Conservation (phyloP, 441 rosid species). For the Croton laevigatus region DNA sequence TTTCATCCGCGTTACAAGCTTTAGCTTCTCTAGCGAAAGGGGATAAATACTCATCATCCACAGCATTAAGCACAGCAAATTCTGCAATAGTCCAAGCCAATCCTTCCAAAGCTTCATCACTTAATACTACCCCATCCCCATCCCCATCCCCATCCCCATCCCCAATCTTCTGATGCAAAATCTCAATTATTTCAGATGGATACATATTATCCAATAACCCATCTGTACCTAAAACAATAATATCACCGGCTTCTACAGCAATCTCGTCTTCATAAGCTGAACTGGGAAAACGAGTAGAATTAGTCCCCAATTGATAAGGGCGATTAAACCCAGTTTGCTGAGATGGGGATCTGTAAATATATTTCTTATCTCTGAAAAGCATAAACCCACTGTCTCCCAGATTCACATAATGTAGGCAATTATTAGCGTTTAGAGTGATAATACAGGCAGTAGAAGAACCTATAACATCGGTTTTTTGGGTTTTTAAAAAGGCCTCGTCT, state of each 20-base stretch:
- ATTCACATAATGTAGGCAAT: slow-evolving; percentile 12
- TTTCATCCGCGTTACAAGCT: too few relatives aligned
- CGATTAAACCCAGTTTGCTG: slow-evolving; percentile 27
- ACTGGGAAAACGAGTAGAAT: background rate
- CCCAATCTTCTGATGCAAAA: background rate
- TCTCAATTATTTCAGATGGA: slow-evolving; percentile 2
- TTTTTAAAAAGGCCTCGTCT: background rate
- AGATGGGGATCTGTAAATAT: slow-evolving; percentile 19
- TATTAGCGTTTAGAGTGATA: background rate
- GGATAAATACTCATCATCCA: background rate
- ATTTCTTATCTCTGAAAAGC: slow-evolving; percentile 16
- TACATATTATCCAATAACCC: slow-evolving; percentile 21
- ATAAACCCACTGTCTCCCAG: slow-evolving; percentile 37
- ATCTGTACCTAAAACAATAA: slow-evolving; percentile 16
- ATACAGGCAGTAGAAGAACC: slow-evolving; percentile 27
- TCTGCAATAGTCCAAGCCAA: slow-evolving; percentile 10
- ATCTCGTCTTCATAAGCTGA: slow-evolving; percentile 4
- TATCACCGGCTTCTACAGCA: slow-evolving; percentile 20
- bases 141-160: too few relatives aligned
- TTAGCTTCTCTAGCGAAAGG: slow-evolving; percentile 9
- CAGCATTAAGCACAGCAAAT: slow-evolving; percentile 7
- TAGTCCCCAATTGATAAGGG: slow-evolving; percentile 26
- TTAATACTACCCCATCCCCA: too few relatives aligned
- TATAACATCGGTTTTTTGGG: background rate
- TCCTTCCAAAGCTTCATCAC: background rate